A percentile compares a stretch with the other conserved stretches of the same genome.
Evolutionary conservation across 78 protist species (phyloP).

Genomic region (Creolimax fragrantissima): DNA sequence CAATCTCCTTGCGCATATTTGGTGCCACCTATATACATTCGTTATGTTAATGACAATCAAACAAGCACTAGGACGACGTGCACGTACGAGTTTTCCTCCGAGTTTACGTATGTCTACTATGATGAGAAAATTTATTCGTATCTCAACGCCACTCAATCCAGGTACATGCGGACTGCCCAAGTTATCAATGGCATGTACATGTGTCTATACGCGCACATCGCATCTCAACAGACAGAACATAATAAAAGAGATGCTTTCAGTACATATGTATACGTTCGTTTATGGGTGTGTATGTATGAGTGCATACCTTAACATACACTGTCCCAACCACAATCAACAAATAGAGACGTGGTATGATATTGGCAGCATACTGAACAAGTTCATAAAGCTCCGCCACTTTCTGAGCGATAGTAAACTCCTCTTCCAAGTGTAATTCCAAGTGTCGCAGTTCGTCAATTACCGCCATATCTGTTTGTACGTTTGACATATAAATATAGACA

Average conservation of each 20-base stretch:
- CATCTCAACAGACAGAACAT: too few relatives aligned
- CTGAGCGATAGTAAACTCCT: constrained; percentile 52
- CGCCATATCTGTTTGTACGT: constrained; percentile 50
- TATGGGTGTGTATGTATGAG: neutral
- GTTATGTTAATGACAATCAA: too few relatives aligned
- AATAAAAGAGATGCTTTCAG: too few relatives aligned
- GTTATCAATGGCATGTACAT: too few relatives aligned
- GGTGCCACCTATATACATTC: neutral
- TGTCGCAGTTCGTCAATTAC: constrained; percentile 72
- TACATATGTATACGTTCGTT: neutral
- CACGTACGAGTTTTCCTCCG: too few relatives aligned
- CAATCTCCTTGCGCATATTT: constrained; percentile 43
- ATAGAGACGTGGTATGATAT: constrained; percentile 89
- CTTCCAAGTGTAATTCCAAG: constrained; percentile 70
- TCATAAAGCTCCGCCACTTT: constrained; percentile 78
- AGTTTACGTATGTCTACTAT: too few relatives aligned
- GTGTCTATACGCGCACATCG: too few relatives aligned
- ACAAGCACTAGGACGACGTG: too few relatives aligned
- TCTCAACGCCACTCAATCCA: too few relatives aligned
- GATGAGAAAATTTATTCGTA: too few relatives aligned
- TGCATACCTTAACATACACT: constrained; percentile 69
- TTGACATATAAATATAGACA: neutral
- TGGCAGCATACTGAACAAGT: constrained; percentile 91
- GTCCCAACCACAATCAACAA: constrained; percentile 60
- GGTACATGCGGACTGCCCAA: too few relatives aligned